Evolutionary conservation across 495 filamentous ascomycete species (phyloP), one percentile per base, ranked within the genome.

Genomic region (Podospora tetraspora): DNA sequence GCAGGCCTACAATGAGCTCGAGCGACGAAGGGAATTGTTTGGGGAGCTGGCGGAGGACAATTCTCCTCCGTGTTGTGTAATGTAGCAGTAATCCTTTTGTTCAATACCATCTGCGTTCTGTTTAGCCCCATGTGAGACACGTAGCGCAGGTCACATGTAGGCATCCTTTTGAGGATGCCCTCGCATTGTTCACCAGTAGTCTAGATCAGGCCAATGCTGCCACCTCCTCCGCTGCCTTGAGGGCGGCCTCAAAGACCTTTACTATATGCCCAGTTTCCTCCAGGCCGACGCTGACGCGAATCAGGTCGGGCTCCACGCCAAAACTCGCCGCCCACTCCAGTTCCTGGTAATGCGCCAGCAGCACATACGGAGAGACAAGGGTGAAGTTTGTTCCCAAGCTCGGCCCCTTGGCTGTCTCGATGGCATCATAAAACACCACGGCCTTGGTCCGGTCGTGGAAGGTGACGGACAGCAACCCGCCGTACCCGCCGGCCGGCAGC

Each of bases 321-420:
- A 88, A 97, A 62, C 87, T 82, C 32, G 83, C 88, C 27, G 91
- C 92, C 92, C 95, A 99, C 34, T 96, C 92, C 16, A 97, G 77
- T 83, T 99, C 96, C 65, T 86, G 81, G 69, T 95, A 99, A 76
- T 99, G 96, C 24, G 96, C 96, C 27, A 99, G 79, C 19, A 99
- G 79, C 30, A 94, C 92, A 72, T 96, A 99, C 10, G 96, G 95
- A 43, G 88, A 96, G 22, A 78, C 89, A 61, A 99, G 81, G 0
- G 95, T 98, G 77, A 99, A 98, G 73, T 99, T 99, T 0, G 96
- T 98, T 0, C 95, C 95, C 24, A 99, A 83, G 75, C 94, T 97
- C 0, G 95, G 95, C 0, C 95, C 95, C 78, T 99, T 99, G 34
- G 90, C 87, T 0, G 93, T 93, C 70, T 97, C 90, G 9, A 99